Conservation (phyloP, 2,329 filamentous ascomycete genomes). For the Corinectria fuckeliana region DNA sequence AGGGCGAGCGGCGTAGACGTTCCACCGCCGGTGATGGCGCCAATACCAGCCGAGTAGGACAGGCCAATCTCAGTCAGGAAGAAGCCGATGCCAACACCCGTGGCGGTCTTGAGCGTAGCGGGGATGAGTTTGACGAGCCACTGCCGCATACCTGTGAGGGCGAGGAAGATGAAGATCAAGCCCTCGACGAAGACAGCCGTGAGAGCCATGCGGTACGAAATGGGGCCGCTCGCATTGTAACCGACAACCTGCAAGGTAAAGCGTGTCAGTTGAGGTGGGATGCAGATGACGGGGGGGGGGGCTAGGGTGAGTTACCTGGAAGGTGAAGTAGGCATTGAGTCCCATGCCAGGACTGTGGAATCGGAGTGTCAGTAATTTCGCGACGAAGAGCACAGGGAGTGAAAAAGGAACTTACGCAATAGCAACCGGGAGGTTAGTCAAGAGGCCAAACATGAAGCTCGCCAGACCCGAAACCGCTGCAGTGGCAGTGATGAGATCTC, state of each 20-base stretch:
- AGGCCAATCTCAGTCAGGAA: conserved; percentile 70
- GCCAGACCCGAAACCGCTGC: conserved; percentile 79
- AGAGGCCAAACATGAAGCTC: conserved; percentile 77
- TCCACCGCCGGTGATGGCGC: conserved; percentile 74
- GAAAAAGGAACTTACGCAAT: conserved; percentile 42
- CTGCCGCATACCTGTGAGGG: conserved; percentile 73
- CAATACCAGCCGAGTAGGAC: conserved; percentile 83
- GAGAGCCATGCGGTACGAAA: conserved; percentile 66
- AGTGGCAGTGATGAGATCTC: conserved; percentile 82
- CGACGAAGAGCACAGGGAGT: background rate
- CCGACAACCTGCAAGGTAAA: conserved; percentile 68
- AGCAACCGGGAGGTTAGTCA: conserved; percentile 75
- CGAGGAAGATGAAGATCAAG: conserved; percentile 68
- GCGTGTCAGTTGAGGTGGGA: background rate
- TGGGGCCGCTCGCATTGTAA: conserved; percentile 60
- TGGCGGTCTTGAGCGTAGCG: conserved; percentile 69
- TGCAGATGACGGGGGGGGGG: too few species aligned
- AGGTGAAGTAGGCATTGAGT: conserved; percentile 72
- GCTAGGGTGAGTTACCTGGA: conserved; percentile 49
- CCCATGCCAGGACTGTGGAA: conserved; percentile 68
- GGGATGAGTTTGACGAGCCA: conserved; percentile 74
- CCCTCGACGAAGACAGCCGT: conserved; percentile 71
- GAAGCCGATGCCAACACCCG: conserved; percentile 69
- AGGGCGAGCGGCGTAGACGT: conserved; percentile 74
- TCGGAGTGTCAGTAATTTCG: conserved; percentile 10